Conservation (phyloP, 176 grass and related monocot genomes). For the Phoenix dactylifera region DNA sequence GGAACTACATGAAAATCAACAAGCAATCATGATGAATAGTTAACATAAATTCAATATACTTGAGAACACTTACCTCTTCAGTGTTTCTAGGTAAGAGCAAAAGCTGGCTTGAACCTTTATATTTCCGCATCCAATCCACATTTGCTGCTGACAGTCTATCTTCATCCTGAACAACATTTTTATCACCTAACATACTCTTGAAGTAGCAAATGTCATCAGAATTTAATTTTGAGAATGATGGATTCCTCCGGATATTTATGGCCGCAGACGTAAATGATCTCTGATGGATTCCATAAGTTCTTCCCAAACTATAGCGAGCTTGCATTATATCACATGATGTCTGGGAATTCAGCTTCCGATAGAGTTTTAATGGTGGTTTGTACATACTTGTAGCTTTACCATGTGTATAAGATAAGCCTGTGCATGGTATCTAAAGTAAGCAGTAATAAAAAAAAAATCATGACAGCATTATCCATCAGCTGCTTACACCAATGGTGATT, state of each 20-base stretch:
- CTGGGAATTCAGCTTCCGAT: constrained; percentile 3
- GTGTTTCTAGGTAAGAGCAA: constrained; percentile 74
- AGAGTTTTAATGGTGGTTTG: constrained; percentile 25
- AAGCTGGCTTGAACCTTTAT: constrained; percentile 70
- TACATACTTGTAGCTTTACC: constrained; percentile 6
- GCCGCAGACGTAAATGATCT: constrained; percentile 40
- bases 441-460: neutral
- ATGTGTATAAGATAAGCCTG: constrained; percentile 10
- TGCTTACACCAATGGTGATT: no score
- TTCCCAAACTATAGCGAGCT: constrained; percentile 4
- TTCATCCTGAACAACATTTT: constrained; percentile 67
- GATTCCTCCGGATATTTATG: constrained; percentile 48
- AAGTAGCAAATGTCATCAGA: constrained; percentile 68
- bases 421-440: constrained; percentile 9
- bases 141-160: constrained; percentile 77
- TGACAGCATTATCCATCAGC: no score
- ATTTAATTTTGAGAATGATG: constrained; percentile 58
- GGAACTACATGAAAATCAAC: no score
- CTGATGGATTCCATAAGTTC: constrained; percentile 26
- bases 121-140: constrained; percentile 83
- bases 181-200: constrained; percentile 72
- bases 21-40: no score
- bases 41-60: neutral
- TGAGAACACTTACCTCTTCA: constrained; percentile 37
- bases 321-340: neutral